These are phyloP conservation scores for Crithidia bombi DNA, from an alignment of 208 protist genomes.

Conservation along the genomic window DNA sequence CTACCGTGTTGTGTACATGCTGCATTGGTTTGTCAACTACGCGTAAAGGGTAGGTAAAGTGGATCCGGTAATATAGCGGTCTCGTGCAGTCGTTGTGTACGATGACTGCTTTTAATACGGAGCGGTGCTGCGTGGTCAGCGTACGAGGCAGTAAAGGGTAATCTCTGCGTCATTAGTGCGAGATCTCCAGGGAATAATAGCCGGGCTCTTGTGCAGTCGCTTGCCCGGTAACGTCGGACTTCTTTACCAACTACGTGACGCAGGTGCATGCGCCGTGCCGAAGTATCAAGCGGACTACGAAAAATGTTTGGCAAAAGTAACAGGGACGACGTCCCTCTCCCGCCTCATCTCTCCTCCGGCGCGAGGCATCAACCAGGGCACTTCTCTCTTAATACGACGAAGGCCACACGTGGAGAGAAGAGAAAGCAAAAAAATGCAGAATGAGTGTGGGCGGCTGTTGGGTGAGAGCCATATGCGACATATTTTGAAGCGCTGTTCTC, in stretches of 20 bases:
- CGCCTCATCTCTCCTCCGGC: not conserved
- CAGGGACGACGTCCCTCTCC: no score
- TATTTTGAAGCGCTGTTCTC: no score
- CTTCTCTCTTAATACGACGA: not conserved
- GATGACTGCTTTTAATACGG: slow-evolving; percentile 98
- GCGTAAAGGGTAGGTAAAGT: slow-evolving; percentile 62
- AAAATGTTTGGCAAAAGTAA: slow-evolving; percentile 67
- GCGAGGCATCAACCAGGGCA: no score
- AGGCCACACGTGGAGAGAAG: not conserved
- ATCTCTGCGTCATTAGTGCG: no score
- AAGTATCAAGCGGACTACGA: slow-evolving; percentile 86
- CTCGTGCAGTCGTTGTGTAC: slow-evolving; percentile 95
- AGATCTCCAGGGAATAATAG: no score
- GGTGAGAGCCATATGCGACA: no score
- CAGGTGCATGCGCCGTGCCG: slow-evolving; percentile 80
- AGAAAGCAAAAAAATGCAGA: not conserved
- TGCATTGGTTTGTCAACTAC: slow-evolving; percentile 96
- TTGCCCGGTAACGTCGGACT: no score
- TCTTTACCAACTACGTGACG: slow-evolving; percentile 92
- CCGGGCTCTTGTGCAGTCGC: no score
- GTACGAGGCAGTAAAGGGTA: no score
- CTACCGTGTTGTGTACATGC: slow-evolving; percentile 95
- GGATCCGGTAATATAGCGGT: slow-evolving; percentile 73
- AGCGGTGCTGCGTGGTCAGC: no score
- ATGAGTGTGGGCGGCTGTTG: no score